A percentile compares a stretch with the other conserved stretches of the same genome.
Conservation (phyloP, 805 yeast species). For the Cyberlindnera petersonii region DNA sequence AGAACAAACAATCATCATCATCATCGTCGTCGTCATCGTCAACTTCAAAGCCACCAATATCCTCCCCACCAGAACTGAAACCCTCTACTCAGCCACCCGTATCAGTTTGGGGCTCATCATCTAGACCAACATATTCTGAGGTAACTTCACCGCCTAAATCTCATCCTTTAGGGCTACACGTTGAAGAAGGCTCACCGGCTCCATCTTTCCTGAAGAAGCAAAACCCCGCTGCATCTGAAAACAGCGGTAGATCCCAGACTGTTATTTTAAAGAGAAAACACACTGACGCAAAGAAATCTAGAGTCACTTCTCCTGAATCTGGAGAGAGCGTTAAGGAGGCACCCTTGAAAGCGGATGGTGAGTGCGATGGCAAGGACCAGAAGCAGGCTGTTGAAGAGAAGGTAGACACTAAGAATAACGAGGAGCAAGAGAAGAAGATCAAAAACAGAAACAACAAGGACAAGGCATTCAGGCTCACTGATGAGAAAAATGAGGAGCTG, state of each 20-base stretch:
- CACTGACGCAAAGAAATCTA: constrained; percentile 5
- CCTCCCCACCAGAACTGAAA: constrained; percentile 7
- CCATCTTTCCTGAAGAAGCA: constrained; percentile 7
- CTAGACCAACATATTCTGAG: constrained; percentile 1
- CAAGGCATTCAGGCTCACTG: background rate
- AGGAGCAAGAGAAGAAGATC: background rate
- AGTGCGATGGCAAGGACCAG: background rate
- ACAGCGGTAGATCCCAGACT: constrained; percentile 8
- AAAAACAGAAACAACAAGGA: background rate
- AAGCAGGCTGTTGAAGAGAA: background rate
- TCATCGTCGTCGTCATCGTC: background rate
- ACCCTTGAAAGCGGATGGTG: background rate
- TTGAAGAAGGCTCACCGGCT: constrained; percentile 5
- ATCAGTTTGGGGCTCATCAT: constrained; percentile 15
- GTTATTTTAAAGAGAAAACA: constrained; percentile 18
- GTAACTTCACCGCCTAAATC: constrained; percentile 17
- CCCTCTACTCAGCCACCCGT: constrained; percentile 15
- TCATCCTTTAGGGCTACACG: constrained; percentile 7
- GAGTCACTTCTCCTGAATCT: constrained; percentile 2
- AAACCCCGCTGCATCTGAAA: background rate
- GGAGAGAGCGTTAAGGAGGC: background rate
- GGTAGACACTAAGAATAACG: background rate
- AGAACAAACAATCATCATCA: background rate
- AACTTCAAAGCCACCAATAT: background rate
- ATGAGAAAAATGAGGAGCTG: constrained; percentile 1